Percentiles rank a stretch among this genome's conserved stretches.
Evolutionary conservation across 2,329 filamentous ascomycete genomes (phyloP).

Genomic region (Monilinia fructicola): DNA sequence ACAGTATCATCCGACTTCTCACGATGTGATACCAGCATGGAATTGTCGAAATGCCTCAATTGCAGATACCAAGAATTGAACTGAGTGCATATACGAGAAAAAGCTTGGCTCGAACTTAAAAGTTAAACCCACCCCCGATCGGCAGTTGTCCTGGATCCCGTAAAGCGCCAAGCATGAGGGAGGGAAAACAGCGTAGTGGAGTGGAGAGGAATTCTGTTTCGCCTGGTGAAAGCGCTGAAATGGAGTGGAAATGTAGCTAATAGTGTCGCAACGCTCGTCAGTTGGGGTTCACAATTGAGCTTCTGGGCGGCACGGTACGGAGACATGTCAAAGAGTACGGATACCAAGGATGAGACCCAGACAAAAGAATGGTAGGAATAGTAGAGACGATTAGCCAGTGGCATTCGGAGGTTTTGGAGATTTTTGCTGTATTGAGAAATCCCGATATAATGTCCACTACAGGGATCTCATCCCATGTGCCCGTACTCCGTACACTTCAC

Average conservation of each 20-base stretch:
- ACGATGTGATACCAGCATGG: neutral
- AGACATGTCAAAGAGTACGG: too few relatives aligned
- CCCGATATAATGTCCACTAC: too few relatives aligned
- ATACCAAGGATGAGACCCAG: too few relatives aligned
- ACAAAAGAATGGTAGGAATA: too few relatives aligned
- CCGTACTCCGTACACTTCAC: too few relatives aligned
- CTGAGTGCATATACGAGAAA: constrained; percentile 4
- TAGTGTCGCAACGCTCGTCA: neutral
- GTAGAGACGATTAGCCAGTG: too few relatives aligned
- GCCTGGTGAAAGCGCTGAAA: neutral
- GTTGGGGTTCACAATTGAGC: neutral
- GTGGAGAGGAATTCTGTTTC: neutral
- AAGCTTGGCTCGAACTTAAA: constrained; percentile 5
- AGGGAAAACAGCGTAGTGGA: neutral
- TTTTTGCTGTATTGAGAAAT: too few relatives aligned
- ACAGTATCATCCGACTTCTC: neutral
- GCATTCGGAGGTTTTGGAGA: too few relatives aligned
- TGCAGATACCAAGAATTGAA: neutral
- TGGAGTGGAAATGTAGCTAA: neutral
- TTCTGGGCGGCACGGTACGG: neutral
- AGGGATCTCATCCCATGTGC: too few relatives aligned
- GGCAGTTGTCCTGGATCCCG: neutral
- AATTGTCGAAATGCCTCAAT: constrained; percentile 2
- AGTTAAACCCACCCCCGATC: neutral
- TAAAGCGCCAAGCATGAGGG: neutral